These are phyloP conservation scores for Albifimbria verrucaria DNA, from an alignment of 2,329 filamentous ascomycete species.

Conservation along the genomic window DNA sequence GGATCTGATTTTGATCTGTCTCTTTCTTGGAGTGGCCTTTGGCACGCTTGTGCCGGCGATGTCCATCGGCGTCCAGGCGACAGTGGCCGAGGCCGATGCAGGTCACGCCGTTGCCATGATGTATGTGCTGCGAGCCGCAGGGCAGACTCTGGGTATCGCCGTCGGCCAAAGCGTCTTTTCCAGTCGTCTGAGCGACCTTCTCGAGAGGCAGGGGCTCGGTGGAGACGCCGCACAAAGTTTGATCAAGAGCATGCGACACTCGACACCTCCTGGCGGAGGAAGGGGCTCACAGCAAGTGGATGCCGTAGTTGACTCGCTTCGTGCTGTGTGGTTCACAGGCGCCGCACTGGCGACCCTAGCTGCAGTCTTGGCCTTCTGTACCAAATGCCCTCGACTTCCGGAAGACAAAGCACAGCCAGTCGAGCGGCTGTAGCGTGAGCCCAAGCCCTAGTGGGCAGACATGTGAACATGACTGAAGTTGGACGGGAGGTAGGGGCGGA, in stretches of 20 bases:
- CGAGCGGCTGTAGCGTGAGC: too few relatives aligned
- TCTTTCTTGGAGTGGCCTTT: slow-evolving; percentile 57
- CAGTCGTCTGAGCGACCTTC: slow-evolving; percentile 9
- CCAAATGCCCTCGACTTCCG: not conserved
- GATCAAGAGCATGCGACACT: not conserved
- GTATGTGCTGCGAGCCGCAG: slow-evolving; percentile 19
- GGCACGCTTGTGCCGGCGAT: slow-evolving; percentile 65
- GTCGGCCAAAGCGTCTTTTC: slow-evolving; percentile 22
- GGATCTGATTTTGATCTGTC: slow-evolving; percentile 58
- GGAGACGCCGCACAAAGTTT: not conserved
- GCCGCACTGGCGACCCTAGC: not conserved
- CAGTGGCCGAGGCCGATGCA: slow-evolving; percentile 12
- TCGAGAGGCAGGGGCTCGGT: not conserved
- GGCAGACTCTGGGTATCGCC: slow-evolving; percentile 24
- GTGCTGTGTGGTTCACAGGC: not conserved
- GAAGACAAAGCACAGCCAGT: not conserved
- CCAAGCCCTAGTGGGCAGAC: not conserved
- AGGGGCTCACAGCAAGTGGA: not conserved
- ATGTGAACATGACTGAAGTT: not conserved
- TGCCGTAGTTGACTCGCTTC: not conserved
- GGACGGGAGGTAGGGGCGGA: not conserved
- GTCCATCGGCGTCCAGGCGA: slow-evolving; percentile 60
- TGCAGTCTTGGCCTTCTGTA: not conserved
- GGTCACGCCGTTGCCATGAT: slow-evolving; percentile 22
- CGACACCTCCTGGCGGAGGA: not conserved